phyloP scores from a whole-genome alignment of 1,284 basidiomycete genomes.

The Hymenochaete sp. region DNA sequence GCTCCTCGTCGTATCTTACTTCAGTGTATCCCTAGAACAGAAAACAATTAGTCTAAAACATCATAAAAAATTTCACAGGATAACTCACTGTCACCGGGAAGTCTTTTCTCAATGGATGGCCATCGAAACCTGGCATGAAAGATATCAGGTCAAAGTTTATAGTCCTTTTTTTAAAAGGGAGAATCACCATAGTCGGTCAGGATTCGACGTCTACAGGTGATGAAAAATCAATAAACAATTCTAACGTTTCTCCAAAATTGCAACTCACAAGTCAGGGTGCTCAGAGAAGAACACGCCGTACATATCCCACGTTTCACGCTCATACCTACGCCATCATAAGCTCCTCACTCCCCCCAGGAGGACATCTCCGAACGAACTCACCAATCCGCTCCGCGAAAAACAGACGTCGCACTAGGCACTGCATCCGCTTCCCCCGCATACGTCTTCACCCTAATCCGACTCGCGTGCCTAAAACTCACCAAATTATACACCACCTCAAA shows the following conservation, averaged over 20 bases:
- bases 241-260: not conserved
- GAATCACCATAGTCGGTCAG: constrained; percentile 90
- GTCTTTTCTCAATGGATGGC: constrained; percentile 95
- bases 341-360: constrained; percentile 14
- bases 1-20: constrained; percentile 96
- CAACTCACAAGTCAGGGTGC: constrained; percentile 87
- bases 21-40: constrained; percentile 82
- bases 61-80: not conserved
- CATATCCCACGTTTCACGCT: constrained; percentile 97
- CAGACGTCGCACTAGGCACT: constrained; percentile 73
- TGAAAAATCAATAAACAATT: not conserved
- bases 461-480: constrained; percentile 67
- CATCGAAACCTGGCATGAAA: constrained; percentile 77
- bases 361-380: constrained; percentile 29
- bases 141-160: constrained; percentile 9
- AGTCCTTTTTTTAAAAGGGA: constrained; percentile 1
- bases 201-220: constrained; percentile 71
- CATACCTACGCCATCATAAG: constrained; percentile 52
- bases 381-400: constrained; percentile 96
- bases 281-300: constrained; percentile 95
- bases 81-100: constrained; percentile 84
- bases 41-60: constrained; percentile 11
- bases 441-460: constrained; percentile 94
- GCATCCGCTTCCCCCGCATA: constrained; percentile 95
- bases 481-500: constrained; percentile 99